Evolutionary conservation across 306 rosid genomes (phyloP), one percentile per base, ranked within the genome.

Genomic region (Sesbania bispinosa): DNA sequence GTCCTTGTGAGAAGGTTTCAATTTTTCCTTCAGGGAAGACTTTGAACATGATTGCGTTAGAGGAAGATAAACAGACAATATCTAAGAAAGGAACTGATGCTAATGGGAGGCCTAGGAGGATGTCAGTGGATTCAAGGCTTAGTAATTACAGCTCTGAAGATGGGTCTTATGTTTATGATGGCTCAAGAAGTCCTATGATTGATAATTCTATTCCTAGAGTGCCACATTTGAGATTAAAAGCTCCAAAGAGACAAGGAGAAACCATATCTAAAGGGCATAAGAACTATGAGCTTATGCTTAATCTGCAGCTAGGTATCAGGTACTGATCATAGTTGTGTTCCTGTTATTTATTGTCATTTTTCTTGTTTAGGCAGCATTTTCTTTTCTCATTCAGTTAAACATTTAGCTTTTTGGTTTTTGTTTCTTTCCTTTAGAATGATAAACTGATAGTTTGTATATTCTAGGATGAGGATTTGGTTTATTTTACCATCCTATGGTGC

Each of bases 251-350:
- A 71, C 97, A 82, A 30, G 99, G 99, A 41, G 67, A 79, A 54
- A 92, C 96, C 10, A 95, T 95, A 73, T 77, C 96, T 4, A 88
- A 88, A 77, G 99, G 97, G 30, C 99, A 95, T 50, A 95, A 92
- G 86, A 84, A 95, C 62, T 92, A 82, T 57, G 97, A 88, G 6
- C 97, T 95, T 62, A 95, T 95, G 99, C 96, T 95, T 60, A 95
- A 95, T 89, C 82, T 95, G 84, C 99, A 95, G 88, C 78, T 88
- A 32, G 99, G 99, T 54, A 92, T 95, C 87, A 91, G 99, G 99
- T 94, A 87, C 81, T 75, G 51, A 78, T 71, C 78, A 47, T 71
- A 75, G 50, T 76, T 79, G 62, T 59, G 76, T 54, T 48, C 66
- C 27, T 30, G 1, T 41, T 15, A 48, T 36, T 26, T 41, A 4